Evolutionary conservation across 352 stramenopile genomes (phyloP).

Genomic region (Elongisporangium prolatum): DNA sequence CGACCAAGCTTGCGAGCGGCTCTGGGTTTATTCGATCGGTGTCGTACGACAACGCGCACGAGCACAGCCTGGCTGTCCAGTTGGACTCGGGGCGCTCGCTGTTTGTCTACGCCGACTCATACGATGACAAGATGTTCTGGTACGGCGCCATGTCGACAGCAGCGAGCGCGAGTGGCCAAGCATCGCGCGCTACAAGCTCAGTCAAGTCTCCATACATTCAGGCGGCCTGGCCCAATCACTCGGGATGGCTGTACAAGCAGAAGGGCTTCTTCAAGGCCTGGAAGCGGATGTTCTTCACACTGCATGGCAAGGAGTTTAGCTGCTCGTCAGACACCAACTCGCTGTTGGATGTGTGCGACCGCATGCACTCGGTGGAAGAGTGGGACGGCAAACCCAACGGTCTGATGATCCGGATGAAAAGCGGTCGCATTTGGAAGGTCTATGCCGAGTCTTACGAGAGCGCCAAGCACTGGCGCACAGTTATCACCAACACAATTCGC

Average conservation of each 20-base stretch:
- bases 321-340: conserved; percentile 76
- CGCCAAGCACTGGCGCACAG: conserved; percentile 64
- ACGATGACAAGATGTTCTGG: conserved; percentile 83
- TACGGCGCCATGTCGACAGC: conserved; percentile 64
- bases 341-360: conserved; percentile 49
- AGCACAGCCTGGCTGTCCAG: conserved; percentile 67
- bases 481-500: conserved; percentile 48
- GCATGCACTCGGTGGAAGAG: conserved; percentile 50
- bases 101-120: conserved; percentile 74
- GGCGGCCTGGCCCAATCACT: conserved; percentile 63
- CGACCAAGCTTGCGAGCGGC: not conserved
- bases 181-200: conserved; percentile 17
- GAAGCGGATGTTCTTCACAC: conserved; percentile 79
- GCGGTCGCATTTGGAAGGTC: conserved; percentile 62
- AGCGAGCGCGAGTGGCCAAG: conserved; percentile 44
- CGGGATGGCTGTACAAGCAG: conserved; percentile 78
- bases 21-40: conserved; percentile 71
- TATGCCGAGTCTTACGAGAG: conserved; percentile 75
- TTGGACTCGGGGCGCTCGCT: conserved; percentile 55
- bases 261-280: conserved; percentile 73
- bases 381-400: conserved; percentile 73
- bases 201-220: conserved; percentile 80
- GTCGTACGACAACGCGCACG: conserved; percentile 63
- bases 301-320: conserved; percentile 69
- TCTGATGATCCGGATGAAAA: conserved; percentile 58